phyloP scores from a whole-genome alignment of 129 eudicot genomes.

The Arctium minus region DNA sequence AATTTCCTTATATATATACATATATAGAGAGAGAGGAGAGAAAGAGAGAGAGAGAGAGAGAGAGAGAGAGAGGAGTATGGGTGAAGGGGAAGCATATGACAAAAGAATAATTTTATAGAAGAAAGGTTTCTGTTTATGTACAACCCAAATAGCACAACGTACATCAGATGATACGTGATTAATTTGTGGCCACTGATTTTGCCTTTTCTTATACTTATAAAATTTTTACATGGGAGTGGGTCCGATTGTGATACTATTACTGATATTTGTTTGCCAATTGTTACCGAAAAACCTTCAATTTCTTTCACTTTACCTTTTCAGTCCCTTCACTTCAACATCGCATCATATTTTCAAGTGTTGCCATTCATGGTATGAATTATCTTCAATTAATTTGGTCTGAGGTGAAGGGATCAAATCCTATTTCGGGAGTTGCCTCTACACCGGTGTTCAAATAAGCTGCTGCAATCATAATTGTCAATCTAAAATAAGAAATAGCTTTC shows the following conservation, averaged over 20 bases:
- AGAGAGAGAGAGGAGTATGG: not conserved
- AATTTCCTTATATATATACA: no score
- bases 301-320: not conserved
- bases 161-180: not conserved
- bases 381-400: no score
- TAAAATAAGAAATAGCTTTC: no score
- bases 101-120: no score
- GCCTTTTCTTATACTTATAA: not conserved
- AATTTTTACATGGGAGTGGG: not conserved
- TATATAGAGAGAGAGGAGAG: no score
- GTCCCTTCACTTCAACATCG: not conserved
- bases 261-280: not conserved
- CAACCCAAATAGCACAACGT: not conserved
- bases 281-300: not conserved
- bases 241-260: not conserved
- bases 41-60: no score
- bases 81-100: not conserved
- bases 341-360: not conserved
- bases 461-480: no score
- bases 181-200: not conserved
- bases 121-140: no score
- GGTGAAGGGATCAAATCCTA: no score
- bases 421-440: no score
- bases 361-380: not conserved
- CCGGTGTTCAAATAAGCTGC: no score